Percentiles rank a stretch among this genome's conserved stretches.
phyloP scores from a whole-genome alignment of 305 asterid genomes.

The Euphrasia arctica region DNA sequence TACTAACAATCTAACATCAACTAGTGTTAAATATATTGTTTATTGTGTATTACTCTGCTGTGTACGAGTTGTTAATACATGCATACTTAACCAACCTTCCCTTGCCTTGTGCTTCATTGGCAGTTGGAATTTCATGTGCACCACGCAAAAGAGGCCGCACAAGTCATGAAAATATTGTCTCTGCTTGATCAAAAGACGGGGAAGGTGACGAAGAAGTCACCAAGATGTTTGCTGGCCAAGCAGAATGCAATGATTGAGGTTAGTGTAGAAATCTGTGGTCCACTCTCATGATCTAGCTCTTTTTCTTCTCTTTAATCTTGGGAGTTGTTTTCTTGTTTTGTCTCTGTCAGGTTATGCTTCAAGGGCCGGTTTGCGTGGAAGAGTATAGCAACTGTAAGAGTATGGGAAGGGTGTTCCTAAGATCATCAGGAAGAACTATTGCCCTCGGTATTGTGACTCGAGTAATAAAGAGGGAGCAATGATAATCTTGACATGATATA shows the following conservation, averaged over 20 bases:
- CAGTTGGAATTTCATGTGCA: conserved; percentile 93
- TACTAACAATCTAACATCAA: conserved; percentile 22
- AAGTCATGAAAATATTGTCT: conserved; percentile 60
- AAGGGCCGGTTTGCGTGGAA: conserved; percentile 72
- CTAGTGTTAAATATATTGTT: background rate
- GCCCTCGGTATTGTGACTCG: conserved; percentile 84
- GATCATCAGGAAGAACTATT: conserved; percentile 81
- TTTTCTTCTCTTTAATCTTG: background rate
- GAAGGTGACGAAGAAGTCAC: conserved; percentile 68
- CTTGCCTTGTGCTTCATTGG: conserved; percentile 17
- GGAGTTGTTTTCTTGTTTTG: background rate
- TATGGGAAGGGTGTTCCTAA: conserved; percentile 80
- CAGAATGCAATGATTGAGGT: conserved; percentile 93
- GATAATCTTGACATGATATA: background rate
- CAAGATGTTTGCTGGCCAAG: conserved; percentile 78
- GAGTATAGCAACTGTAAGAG: conserved; percentile 66
- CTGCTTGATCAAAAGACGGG: conserved; percentile 92
- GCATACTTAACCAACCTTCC: background rate
- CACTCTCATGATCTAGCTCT: background rate
- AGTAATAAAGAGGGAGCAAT: conserved; percentile 37
- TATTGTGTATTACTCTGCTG: background rate
- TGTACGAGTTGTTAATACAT: background rate
- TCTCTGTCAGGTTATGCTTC: conserved; percentile 55
- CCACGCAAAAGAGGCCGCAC: conserved; percentile 82
- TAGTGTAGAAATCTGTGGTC: conserved; percentile 15